Evolutionary conservation across 345 rosid genomes (phyloP).

Genomic region (Balakata baccata): DNA sequence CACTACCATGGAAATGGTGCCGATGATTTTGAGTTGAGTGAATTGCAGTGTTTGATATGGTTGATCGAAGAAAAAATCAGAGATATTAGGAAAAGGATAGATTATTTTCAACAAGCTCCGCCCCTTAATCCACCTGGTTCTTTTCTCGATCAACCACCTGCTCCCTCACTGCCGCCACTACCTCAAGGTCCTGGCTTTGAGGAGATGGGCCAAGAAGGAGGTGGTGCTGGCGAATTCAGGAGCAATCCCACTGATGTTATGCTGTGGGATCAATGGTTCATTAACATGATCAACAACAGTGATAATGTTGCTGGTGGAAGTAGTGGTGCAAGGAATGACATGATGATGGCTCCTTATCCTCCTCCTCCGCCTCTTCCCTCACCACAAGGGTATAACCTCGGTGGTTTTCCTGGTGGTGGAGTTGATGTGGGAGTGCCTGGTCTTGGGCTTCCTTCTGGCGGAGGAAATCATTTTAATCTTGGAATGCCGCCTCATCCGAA

Average conservation of each 20-base stretch:
- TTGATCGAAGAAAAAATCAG: slow-evolving; percentile 25
- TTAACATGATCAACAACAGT: slow-evolving; percentile 1
- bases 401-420: background rate
- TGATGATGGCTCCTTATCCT: background rate
- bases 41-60: slow-evolving; percentile 23
- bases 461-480: background rate
- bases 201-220: background rate
- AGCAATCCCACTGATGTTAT: background rate
- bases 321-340: background rate
- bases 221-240: background rate
- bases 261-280: slow-evolving; percentile 18
- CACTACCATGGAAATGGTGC: slow-evolving; percentile 1
- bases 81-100: slow-evolving; percentile 17
- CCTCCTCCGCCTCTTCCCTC: background rate
- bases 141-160: background rate
- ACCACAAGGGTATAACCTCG: background rate
- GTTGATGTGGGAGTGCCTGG: background rate
- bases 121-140: background rate
- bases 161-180: background rate
- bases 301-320: background rate
- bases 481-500: background rate
- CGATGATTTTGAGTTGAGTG: slow-evolving; percentile 5
- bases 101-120: slow-evolving; percentile 17
- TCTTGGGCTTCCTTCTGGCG: background rate
- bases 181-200: background rate